These are phyloP conservation scores for Ceratocystis destructans DNA, from an alignment of 2,329 filamentous ascomycete species.

Conservation along the genomic window DNA sequence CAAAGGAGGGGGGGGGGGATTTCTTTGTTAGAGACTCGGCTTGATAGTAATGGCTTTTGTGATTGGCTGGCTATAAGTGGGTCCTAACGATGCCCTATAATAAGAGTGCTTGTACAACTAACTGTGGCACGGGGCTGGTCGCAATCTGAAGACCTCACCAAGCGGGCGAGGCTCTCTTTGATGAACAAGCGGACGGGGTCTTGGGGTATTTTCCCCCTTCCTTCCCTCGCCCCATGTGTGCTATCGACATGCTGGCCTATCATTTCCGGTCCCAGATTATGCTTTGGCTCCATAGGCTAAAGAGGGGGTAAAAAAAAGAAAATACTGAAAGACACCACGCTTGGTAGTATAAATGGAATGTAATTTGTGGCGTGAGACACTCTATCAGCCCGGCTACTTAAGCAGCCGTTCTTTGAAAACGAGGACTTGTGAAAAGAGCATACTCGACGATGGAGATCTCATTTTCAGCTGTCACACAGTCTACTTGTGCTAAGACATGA, in stretches of 20 bases:
- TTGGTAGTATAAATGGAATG: not conserved
- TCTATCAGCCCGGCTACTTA: not conserved
- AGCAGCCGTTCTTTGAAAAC: not conserved
- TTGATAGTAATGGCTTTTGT: not conserved
- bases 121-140: not conserved
- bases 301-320: not conserved
- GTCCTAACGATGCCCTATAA: not conserved
- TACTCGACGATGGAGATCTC: not conserved
- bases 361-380: not conserved
- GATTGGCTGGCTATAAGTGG: not conserved
- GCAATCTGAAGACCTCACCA: not conserved
- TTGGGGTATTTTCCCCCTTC: not conserved
- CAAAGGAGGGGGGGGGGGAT: not conserved
- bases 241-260: too few relatives aligned
- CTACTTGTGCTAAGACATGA: not conserved
- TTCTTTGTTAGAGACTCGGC: not conserved
- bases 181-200: not conserved
- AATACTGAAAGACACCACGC: not conserved
- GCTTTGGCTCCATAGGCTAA: too few relatives aligned
- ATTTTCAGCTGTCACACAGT: not conserved
- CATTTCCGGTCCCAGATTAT: not conserved
- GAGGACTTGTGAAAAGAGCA: too few relatives aligned
- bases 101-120: not conserved
- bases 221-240: not conserved
- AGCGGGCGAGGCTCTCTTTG: not conserved